Evolutionary conservation across 768 basidiomycete species (phyloP), one percentile per base, ranked within the genome.

Genomic region (Hypholoma fasciculare): DNA sequence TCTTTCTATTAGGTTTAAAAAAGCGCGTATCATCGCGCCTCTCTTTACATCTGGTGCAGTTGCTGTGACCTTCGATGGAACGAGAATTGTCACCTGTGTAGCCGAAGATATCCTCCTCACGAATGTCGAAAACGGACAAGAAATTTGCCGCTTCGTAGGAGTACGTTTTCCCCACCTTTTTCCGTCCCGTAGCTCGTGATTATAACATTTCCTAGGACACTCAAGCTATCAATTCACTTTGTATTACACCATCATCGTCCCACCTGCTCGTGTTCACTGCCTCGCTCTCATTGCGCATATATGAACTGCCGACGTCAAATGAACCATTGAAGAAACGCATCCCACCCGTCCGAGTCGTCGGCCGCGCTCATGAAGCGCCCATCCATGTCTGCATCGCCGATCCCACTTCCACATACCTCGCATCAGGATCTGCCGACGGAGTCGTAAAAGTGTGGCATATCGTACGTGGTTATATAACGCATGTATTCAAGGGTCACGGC

Each of bases 371-470:
- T 65, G 91, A 95, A 52, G 90, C 95, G 3, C 96, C 97, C 12
- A 89, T 98, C 47, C 94, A 98, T 67, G 89, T 96, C 54, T 92
- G 92, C 67, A 85, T 81, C 61, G 73, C 84, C 13, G 96, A 93
- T 76, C 92, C 89, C 16, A 91, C 91, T 8, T 94, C 92, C 1
- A 88, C 90, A 1, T 90, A 96, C 63, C 82, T 98, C 62, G 97
- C 97, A 7, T 96, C 96, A 16, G 97, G 97, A 1, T 91, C 96
- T 11, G 94, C 96, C 7, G 97, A 99, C 63, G 96, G 97, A 20
- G 82, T 92, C 34, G 97, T 98, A 46, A 98, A 98, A 77, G 93
- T 99, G 9, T 98, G 95, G 95, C 89, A 97, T 70, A 86, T 95
- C 47, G 73, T 80, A 3, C 87, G 87, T 23, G 96, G 94, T 36